Base-by-base conservation (phyloP, 345 rosid species). In the Eucalyptus tenuipes region DNA sequence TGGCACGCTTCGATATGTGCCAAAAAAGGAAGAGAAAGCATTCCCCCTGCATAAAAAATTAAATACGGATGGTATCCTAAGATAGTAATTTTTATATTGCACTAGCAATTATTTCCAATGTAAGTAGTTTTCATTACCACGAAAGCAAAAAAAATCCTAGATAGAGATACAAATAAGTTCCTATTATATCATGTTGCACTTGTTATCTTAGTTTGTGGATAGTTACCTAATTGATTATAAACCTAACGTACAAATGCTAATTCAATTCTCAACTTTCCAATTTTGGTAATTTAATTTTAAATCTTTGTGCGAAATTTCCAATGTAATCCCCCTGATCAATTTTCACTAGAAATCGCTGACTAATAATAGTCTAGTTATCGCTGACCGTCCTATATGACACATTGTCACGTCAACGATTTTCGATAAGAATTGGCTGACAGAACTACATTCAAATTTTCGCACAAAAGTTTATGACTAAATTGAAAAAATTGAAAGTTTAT, bases 361-460 rank as follows among this genome's bases (percentile, higher is more conserved):
- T 52, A 52, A 33, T 9, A 0, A 0, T 5, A 20, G 44, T 17
- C 13, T 10, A 8, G 6, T 33, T 6, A 68, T 17, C 2, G 2
- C 1, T 20, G 0, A 5, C 44, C 7, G 0, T 68, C 24, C 2
- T 17, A 68, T 5, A 0, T 17, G 80, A 3, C 44, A 68, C 24
- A 8, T 0, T 2, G 1, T 40, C 13, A 33, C 2, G 15, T 13
- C 7, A 17, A 17, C 4, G 13, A 68, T 68, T 75, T 75, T 3
- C 8, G 1, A 0, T 13, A 0, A 37, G 24, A 75, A 20, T 20
- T 75, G 47, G 14, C 6, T 8, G 0, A 13, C 1, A 0, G 0
- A 13, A 37, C 1, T 75, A 20, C 7, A 75, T 37, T 75, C 13
- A 37, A 20, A 75, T 18, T 37, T 75, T 18, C 0, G 0, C 25